Percentiles rank a stretch among this genome's conserved stretches.
These are phyloP conservation scores for Larix kaempferi DNA, from an alignment of 75 land plant genomes.

Conservation along the genomic window DNA sequence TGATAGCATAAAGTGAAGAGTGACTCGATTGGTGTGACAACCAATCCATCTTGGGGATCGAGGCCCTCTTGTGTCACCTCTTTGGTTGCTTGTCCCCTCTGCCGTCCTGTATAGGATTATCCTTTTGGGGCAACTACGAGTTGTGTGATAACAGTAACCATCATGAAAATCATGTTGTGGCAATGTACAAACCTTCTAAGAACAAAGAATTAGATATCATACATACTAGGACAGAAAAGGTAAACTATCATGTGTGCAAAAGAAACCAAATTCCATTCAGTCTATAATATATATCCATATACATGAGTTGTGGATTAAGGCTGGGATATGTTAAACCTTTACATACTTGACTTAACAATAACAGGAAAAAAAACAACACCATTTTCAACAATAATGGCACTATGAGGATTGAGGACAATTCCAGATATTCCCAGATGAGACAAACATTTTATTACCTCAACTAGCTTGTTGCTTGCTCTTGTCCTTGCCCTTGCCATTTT, in stretches of 20 bases:
- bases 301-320: background rate
- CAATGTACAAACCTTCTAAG: background rate
- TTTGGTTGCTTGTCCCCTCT: no score
- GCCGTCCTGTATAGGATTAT: no score
- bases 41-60: no score
- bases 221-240: background rate
- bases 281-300: background rate
- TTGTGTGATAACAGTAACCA: no score
- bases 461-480: conserved; percentile 11
- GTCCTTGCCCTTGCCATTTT: conserved; percentile 20
- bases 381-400: background rate
- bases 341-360: background rate
- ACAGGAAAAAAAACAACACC: background rate
- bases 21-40: no score
- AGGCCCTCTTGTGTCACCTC: no score
- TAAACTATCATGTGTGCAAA: background rate
- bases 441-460: conserved; percentile 19
- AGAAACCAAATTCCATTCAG: background rate
- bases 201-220: background rate
- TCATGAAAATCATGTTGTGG: background rate
- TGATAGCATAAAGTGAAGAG: no score
- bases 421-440: background rate
- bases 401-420: background rate
- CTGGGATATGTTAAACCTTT: background rate
- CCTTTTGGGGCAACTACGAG: no score